phyloP scores from a whole-genome alignment of 164 flowering plant genomes.

The Aristolochia fimbriata region DNA sequence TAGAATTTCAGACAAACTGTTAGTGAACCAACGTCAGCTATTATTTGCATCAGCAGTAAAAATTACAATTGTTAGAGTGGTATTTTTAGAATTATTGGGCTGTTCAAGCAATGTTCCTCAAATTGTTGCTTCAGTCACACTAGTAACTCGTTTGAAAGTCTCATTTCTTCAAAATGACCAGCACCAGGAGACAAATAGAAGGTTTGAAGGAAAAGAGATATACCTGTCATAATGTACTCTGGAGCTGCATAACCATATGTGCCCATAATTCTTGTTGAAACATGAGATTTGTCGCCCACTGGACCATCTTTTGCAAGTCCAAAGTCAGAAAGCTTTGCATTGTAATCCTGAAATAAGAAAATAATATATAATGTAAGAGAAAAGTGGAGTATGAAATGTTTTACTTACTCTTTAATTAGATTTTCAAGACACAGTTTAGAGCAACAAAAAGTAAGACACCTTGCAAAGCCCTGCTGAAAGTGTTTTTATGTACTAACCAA shows the following conservation, averaged over 20 bases:
- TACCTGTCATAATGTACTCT: conserved; percentile 85
- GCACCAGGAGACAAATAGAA: background rate
- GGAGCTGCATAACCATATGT: conserved; percentile 92
- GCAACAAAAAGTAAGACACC: background rate
- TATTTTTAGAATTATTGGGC: no score
- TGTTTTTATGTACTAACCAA: conserved; percentile 33
- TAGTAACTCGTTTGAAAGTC: no score
- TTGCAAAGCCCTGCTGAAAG: background rate
- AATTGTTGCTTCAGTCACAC: no score
- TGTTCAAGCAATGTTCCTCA: no score
- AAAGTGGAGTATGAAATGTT: no score
- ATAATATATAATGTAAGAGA: no score
- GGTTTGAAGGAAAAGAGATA: background rate
- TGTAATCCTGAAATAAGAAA: conserved; percentile 46
- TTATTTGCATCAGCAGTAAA: no score
- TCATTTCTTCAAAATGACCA: background rate
- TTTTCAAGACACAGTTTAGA: background rate
- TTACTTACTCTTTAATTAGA: background rate
- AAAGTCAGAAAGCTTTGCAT: conserved; percentile 80
- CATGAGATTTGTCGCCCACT: conserved; percentile 78
- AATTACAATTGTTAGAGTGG: no score
- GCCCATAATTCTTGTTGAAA: conserved; percentile 89
- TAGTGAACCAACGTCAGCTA: no score
- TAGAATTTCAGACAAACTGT: no score
- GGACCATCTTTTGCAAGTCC: conserved; percentile 95